Base-by-base conservation (phyloP, 306 rosid species). In the Oemleria cerasiformis region DNA sequence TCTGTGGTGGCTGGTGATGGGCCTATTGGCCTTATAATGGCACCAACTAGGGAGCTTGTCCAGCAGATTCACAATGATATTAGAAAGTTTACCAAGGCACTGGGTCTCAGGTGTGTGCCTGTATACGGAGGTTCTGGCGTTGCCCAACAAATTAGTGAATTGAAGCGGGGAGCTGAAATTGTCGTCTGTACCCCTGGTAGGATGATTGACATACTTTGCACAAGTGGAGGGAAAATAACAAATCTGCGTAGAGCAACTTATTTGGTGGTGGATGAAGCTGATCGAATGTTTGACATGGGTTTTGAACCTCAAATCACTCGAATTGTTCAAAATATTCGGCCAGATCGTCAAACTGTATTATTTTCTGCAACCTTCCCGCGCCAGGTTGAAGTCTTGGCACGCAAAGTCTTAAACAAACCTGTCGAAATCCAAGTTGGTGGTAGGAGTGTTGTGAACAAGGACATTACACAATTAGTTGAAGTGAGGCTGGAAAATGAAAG, bases 211-310 rank as follows among this genome's bases (percentile, higher is more conserved):
- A 88, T 92, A 83, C 82, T 92, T 8, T 90, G 96, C 81, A 92
- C 96, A 54, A 92, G 96, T 61, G 90, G 91, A 63, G 98, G 98
- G 58, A 92, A 88, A 75, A 92, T 92, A 70, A 84, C 92, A 72
- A 92, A 90, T 84, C 76, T 92, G 74, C 96, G 92, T 19, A 82
- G 96, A 75, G 98, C 88, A 72, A 90, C 96, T 61, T 92, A 84
- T 78, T 73, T 92, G 75, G 98, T 90, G 63, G 88, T 92, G 96
- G 98, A 92, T 75, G 98, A 92, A 83, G 98, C 96, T 72, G 98
- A 92, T 86, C 81, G 92, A 68, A 92, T 92, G 98, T 90, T 92
- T 82, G 98, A 92, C 85, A 88, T 92, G 98, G 98, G 98, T 40
- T 92, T 92, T 80, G 97, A 85, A 77, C 98, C 97, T 65, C 98